Evolutionary conservation across 2,329 filamentous ascomycete species (phyloP), one percentile per base, ranked within the genome.

Genomic region (Chrysoporthe deuterocubensis): DNA sequence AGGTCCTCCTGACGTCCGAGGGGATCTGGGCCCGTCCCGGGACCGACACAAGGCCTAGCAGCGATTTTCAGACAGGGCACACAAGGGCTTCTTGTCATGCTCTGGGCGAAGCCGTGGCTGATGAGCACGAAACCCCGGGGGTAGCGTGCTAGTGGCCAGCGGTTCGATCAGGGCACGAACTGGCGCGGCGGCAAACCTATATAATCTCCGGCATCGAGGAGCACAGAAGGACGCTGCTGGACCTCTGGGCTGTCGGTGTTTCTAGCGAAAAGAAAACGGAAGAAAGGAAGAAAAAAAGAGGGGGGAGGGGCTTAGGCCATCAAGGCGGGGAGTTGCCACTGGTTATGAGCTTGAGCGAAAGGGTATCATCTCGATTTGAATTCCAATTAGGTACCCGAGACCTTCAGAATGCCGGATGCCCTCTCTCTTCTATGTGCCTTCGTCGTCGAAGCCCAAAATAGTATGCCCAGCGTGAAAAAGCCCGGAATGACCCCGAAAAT

Each of bases 1-100:
- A 83, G 69, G 77, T 84, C 3, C 71, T 76, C 2, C 73, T 84
- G 59, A 81, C 78, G 16, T 78, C 77, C 43, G 80, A 80, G 16
- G 81, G 82, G 1, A 69, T 81, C 14, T 75, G 76, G 72, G 68
- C 72, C 71, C 34, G 7, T 26, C 18, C 9, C 34, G 34, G 61
- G 9, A 40, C 6, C 32, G 16, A 21, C 40, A 26, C 32, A 32
- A 40, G 26, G 52, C 1, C 11, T 11, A 26, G 16, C 32, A 7
- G 26, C 44, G 46, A 50, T 2, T 9, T 40, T 18, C n/a, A 34
- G 11, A 21, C 4, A 2, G 6, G 26, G 8, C 43, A 26, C 2
- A 43, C 32, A 34, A 40, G 16, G 18, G 32, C 32, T 18, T 16
- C 18, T 3, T 32, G 32, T 44, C 42, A 40, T 42, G 43, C 54